Conservation (phyloP, 1,284 basidiomycete species). For the Apiotrichum domesticum region DNA sequence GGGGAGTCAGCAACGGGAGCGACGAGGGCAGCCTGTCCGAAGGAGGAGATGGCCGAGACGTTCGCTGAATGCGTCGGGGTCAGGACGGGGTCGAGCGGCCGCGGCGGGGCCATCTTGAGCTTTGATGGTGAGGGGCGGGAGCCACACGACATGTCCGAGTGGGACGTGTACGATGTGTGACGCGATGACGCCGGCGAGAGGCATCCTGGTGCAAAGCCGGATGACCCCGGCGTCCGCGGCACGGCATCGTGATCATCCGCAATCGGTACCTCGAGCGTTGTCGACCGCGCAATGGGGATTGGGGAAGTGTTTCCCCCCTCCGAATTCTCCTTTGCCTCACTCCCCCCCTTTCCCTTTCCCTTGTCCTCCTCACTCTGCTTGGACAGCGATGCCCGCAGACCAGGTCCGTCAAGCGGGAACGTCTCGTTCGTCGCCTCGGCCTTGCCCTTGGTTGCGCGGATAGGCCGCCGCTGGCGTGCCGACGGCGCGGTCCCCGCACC, state of each 20-base stretch:
- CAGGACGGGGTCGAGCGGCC: constrained; percentile 15
- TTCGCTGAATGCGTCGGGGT: constrained; percentile 10
- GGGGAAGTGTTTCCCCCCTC: neutral
- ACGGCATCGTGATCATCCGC: neutral
- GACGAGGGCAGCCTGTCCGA: neutral
- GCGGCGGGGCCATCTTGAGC: constrained; percentile 1
- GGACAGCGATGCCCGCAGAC: neutral
- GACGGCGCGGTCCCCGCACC: neutral
- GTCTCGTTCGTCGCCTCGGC: constrained; percentile 1
- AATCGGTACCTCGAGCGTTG: constrained; percentile 1
- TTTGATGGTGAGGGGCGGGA: constrained; percentile 1
- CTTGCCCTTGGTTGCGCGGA: neutral
- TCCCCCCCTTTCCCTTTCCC: neutral
- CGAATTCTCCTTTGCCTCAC: neutral
- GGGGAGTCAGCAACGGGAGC: constrained; percentile 6
- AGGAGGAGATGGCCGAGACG: constrained; percentile 1
- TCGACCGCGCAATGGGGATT: neutral
- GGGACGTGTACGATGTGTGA: constrained; percentile 1
- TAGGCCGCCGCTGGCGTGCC: neutral
- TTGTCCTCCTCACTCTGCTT: neutral
- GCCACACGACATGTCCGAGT: constrained; percentile 1
- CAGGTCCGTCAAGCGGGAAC: constrained; percentile 13
- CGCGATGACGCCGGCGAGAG: constrained; percentile 12
- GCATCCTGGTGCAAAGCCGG: neutral
- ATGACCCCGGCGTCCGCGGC: constrained; percentile 1